Conservation (phyloP, 352 stramenopile species). For the Pseudoperonospora humuli region DNA sequence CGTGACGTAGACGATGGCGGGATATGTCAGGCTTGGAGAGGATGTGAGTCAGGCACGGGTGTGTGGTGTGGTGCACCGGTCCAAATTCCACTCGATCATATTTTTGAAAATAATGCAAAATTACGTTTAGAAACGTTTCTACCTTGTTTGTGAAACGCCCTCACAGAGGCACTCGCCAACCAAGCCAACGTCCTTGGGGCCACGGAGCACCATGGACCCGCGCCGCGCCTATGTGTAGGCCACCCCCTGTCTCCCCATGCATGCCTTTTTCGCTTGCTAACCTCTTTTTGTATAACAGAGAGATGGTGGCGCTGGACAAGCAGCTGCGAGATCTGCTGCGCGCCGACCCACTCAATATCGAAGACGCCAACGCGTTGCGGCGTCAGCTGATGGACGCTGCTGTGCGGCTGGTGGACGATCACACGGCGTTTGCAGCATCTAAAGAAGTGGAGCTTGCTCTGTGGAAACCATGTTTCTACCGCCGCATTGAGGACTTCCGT, state of each 20-base stretch:
- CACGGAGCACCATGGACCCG: constrained; percentile 25
- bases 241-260: neutral
- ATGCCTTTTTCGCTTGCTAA: neutral
- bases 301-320: constrained; percentile 65
- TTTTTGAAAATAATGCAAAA: too few relatives aligned
- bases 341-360: constrained; percentile 48
- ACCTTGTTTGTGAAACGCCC: neutral
- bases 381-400: constrained; percentile 48
- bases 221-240: constrained; percentile 25
- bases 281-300: constrained; percentile 20
- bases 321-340: constrained; percentile 65
- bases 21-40: too few relatives aligned
- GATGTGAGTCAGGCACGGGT: too few relatives aligned
- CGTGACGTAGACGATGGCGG: too few relatives aligned
- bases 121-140: neutral
- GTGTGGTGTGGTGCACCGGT: too few relatives aligned
- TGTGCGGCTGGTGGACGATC: constrained; percentile 30
- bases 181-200: neutral
- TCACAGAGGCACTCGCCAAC: neutral
- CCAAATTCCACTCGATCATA: too few relatives aligned
- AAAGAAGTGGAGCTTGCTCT: constrained; percentile 78
- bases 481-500: constrained; percentile 86
- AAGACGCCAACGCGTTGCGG: constrained; percentile 54
- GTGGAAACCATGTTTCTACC: constrained; percentile 90
- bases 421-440: constrained; percentile 43